Base-by-base conservation (phyloP, 805 yeast genomes). In the Candida maris region DNA sequence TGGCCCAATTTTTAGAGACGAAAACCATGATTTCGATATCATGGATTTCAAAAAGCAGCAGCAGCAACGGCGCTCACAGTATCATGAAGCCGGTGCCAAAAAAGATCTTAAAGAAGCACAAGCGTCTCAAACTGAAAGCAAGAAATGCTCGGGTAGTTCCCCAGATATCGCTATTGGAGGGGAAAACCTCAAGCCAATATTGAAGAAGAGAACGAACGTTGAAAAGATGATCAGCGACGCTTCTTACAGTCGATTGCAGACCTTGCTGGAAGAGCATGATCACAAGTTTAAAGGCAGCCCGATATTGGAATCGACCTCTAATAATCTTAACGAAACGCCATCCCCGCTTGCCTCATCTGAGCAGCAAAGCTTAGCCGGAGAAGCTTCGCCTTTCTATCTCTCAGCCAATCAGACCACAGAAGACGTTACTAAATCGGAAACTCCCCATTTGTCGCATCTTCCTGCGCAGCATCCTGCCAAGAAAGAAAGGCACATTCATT, bases 201-300 rank as follows among this genome's bases (percentile, higher is more conserved):
- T 91, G 51, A 91, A 91, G 62, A 85, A 85, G 62, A 76, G 93
- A 54, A 79, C 95, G 2, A 82, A 85, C 27, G 79, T 87, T 27
- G 96, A 88, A 58, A 79, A 73, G 61, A 77, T 91, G 71, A 73
- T 86, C 20, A 67, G 79, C 37, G 82, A 79, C 51, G 75, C 64
- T n/a, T 56, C 62, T 14, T 61, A 59, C 45, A 42, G 52, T 18
- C 44, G 62, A 25, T 40, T 61, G 24, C 65, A 59, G 41, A 41
- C 45, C 13, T 44, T 59, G 26, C 34, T 60, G 27, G 61, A 59
- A 25, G 54, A 56, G 29, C 49, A 51, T 17, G 62, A 57, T 38
- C 52, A 52, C 24, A 51, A 46, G 34, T 44, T 53, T 29, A 53
- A 51, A 30, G 62, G 63, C 6, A 47, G 56, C 24, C 67, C 68